Conservation (phyloP, 1,284 basidiomycete genomes). For the Quambalaria eucalypti region DNA sequence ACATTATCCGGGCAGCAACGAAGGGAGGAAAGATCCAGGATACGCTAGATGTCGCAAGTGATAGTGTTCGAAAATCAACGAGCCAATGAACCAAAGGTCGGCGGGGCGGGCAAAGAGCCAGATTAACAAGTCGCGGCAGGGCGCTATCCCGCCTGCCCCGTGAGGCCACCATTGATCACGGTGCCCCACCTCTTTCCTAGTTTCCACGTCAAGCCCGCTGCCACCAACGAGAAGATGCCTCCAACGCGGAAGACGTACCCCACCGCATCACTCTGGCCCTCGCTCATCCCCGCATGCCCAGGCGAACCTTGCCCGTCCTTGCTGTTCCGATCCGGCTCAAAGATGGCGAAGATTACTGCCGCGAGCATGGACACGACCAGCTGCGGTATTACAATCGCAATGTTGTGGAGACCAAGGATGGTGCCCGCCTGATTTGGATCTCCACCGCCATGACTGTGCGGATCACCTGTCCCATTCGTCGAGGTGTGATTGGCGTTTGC, state of each 20-base stretch:
- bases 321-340: not conserved
- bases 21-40: too few species aligned
- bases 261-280: not conserved
- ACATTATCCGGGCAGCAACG: too few species aligned
- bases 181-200: too few species aligned
- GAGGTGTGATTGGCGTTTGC: not conserved
- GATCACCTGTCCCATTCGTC: not conserved
- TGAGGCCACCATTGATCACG: too few species aligned
- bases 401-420: conserved; percentile 86
- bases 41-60: too few species aligned
- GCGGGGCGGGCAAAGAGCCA: too few species aligned
- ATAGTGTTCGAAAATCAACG: too few species aligned
- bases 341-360: conserved; percentile 64
- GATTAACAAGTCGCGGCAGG: too few species aligned
- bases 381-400: conserved; percentile 53
- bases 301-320: not conserved
- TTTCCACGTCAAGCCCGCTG: not conserved
- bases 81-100: too few species aligned
- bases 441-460: too few species aligned
- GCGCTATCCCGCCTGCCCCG: too few species aligned
- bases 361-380: conserved; percentile 65
- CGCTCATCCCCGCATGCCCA: not conserved
- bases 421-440: conserved; percentile 59
- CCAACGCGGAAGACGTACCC: not conserved
- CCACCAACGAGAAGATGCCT: not conserved